A percentile compares a stretch with the other conserved stretches of the same genome.
Conservation (phyloP, 139 green algal species). For the Nannochloris sp. region DNA sequence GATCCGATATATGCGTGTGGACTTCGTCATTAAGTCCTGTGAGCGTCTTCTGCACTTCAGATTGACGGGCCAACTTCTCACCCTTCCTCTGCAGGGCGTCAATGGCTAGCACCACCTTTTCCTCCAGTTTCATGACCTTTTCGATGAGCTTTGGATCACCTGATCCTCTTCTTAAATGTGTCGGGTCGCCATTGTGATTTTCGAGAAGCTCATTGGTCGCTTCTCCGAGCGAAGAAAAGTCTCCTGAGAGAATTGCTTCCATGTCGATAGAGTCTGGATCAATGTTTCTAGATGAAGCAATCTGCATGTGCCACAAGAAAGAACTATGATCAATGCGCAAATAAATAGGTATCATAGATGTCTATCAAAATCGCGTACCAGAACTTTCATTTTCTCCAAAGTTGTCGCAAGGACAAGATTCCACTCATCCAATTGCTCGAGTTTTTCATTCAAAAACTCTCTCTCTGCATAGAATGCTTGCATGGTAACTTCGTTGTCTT, state of each 20-base stretch:
- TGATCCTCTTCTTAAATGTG: slow-evolving; percentile 9
- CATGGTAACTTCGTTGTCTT: slow-evolving; percentile 20
- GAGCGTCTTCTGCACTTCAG: slow-evolving; percentile 16
- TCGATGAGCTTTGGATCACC: slow-evolving; percentile 28
- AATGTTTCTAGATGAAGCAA: slow-evolving; percentile 4
- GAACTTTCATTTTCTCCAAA: slow-evolving; percentile 4
- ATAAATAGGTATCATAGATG: not conserved
- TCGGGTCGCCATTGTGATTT: slow-evolving; percentile 1
- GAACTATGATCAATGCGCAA: not conserved
- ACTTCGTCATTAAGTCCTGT: slow-evolving; percentile 23
- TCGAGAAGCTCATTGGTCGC: not conserved
- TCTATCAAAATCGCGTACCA: slow-evolving; percentile 21
- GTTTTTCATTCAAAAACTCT: slow-evolving; percentile 35
- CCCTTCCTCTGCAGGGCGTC: slow-evolving; percentile 37
- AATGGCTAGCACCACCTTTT: slow-evolving; percentile 33
- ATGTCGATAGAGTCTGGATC: slow-evolving; percentile 15
- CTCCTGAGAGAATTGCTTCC: slow-evolving; percentile 13
- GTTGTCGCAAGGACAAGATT: slow-evolving; percentile 29
- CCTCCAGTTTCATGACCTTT: slow-evolving; percentile 33
- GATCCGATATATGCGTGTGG: slow-evolving; percentile 19
- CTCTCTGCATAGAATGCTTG: slow-evolving; percentile 37
- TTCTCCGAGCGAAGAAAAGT: not conserved
- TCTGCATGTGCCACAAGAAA: not conserved
- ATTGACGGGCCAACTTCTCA: slow-evolving; percentile 28
- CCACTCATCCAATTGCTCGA: slow-evolving; percentile 22